Conservation (phyloP, 2,329 filamentous ascomycete genomes). For the Apiospora koreana region DNA sequence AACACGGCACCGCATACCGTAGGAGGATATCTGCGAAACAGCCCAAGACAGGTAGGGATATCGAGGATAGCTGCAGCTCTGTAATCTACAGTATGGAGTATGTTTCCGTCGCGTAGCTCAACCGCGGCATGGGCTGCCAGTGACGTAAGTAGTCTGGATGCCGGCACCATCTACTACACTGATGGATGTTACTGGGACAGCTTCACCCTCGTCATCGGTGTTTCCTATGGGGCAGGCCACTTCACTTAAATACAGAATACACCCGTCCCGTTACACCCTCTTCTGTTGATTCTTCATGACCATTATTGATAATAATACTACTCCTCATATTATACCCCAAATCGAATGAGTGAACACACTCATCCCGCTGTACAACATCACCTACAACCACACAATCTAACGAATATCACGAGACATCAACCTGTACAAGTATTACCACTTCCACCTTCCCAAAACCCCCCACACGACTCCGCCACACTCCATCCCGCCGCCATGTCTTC, state of each 20-base stretch:
- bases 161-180: neutral
- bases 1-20: neutral
- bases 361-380: neutral
- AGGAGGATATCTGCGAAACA: neutral
- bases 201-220: neutral
- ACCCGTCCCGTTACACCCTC: conserved; percentile 1
- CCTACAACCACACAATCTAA: neutral
- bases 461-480: neutral
- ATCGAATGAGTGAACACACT: neutral
- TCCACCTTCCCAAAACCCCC: neutral
- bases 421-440: neutral
- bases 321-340: neutral
- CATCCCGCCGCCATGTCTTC: conserved; percentile 10
- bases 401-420: neutral
- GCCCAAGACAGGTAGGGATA: neutral
- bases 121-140: neutral
- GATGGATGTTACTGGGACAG: neutral
- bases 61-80: neutral
- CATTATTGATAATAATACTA: conserved; percentile 7
- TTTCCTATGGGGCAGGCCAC: neutral
- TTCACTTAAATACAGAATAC: conserved; percentile 7
- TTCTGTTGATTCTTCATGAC: conserved; percentile 7
- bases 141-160: conserved; percentile 18
- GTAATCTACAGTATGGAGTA: neutral
- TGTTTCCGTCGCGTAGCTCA: neutral